Evolutionary conservation across 2,329 filamentous ascomycete species (phyloP), one percentile per base, ranked within the genome.

Genomic region (Aspergillus fumigatus): DNA sequence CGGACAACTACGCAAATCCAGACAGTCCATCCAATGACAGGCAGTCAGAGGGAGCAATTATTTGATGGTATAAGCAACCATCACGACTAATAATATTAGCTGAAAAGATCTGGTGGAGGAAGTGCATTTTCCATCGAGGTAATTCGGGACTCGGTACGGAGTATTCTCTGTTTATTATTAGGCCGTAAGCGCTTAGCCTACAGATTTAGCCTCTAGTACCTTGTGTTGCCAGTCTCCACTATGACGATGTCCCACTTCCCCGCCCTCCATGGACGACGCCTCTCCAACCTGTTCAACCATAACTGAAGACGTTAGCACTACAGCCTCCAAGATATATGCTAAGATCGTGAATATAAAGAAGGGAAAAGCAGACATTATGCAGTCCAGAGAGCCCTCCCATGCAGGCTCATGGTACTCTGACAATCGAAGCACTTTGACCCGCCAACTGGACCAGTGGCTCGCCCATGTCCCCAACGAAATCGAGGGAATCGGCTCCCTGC

Each of bases 351-450:
- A 4, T 25, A 21, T 11, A 10, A 47, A 14, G 10, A 47, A 47
- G 10, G 11, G 17, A 14, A 47, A 47, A 47, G 21, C 43, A 47
- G 21, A 23, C 56, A 65, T 25, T 43, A 79, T 79, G 76, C 35
- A 70, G 51, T 63, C 73, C 52, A 70, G 87, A 67, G 72, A 78
- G 62, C 87, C 91, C 21, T 85, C 81, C 55, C 94, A 97, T 72
- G 92, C 93, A 23, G 89, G 90, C 41, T 88, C 86, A 19, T 99
- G 94, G 94, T 99, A 99, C 72, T 81, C 86, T 6, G 81, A 81
- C 50, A 80, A 85, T 57, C 76, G 81, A 5, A 70, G 72, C 1
- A 73, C 75, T n/a, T 83, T 97, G 51, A 82, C 82, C 3, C 66
- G 70, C 6, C 82, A 96, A 75, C 87, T 99, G 4, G 85, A 94